Percentiles rank a stretch among this genome's conserved stretches.
These are phyloP conservation scores for Aaosphaeria arxii DNA, from an alignment of 2,329 filamentous ascomycete genomes.

Conservation along the genomic window DNA sequence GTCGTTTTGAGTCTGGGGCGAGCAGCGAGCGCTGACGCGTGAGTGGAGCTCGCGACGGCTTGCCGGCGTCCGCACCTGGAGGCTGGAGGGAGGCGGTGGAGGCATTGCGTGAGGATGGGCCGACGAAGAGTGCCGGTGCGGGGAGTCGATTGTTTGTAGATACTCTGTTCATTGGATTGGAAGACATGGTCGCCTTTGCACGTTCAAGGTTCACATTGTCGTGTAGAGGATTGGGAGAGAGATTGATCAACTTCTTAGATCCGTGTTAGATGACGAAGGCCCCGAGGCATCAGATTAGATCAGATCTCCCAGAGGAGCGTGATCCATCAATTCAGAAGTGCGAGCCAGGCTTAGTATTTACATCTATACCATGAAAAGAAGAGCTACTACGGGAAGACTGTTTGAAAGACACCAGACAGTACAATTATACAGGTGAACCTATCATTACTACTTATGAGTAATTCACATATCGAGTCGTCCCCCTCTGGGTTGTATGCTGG, in stretches of 20 bases:
- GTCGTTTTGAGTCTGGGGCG: constrained; percentile 28
- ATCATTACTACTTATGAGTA: no score
- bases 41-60: constrained; percentile 28
- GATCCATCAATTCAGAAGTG: no score
- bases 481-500: no score
- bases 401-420: no score
- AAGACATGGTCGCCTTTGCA: constrained; percentile 9
- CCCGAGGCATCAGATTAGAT: constrained; percentile 14
- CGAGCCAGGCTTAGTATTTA: no score
- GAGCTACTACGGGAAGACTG: no score
- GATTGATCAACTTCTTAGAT: not conserved
- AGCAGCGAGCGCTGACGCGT: constrained; percentile 38
- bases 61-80: constrained; percentile 24
- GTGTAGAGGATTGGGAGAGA: not conserved
- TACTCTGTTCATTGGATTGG: constrained; percentile 11
- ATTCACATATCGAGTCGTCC: no score
- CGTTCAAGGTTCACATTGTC: not conserved
- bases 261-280: not conserved
- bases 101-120: constrained; percentile 73
- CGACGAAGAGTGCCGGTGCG: constrained; percentile 76
- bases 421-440: no score
- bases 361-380: no score
- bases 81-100: constrained; percentile 48
- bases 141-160: constrained; percentile 50
- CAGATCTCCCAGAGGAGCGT: constrained; percentile 5